Conservation (phyloP, 768 basidiomycete species). For the Agrocybe pediades region DNA sequence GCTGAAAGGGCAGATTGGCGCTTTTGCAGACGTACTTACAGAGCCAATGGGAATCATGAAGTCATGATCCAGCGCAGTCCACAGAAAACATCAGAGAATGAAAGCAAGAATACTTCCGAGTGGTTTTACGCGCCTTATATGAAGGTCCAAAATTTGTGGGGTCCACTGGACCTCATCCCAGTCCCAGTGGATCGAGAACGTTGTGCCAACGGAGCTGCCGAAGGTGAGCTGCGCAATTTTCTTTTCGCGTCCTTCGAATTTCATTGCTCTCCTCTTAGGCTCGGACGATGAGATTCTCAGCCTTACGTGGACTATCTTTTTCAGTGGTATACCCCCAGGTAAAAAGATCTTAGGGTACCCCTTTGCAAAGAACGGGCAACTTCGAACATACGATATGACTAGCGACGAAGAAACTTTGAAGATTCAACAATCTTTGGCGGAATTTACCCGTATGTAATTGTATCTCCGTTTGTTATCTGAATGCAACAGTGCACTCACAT, state of each 20-base stretch:
- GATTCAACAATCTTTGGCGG: conserved; percentile 20
- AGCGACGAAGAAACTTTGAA: conserved; percentile 17
- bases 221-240: not conserved
- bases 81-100: conserved; percentile 9
- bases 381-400: conserved; percentile 13
- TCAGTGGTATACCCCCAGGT: conserved; percentile 23
- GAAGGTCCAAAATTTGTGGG: conserved; percentile 18
- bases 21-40: conserved; percentile 26
- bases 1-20: conserved; percentile 15
- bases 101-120: conserved; percentile 11
- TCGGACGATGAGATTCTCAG: conserved; percentile 20
- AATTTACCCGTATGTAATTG: conserved; percentile 27
- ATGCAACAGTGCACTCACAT: too few relatives aligned
- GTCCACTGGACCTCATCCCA: conserved; percentile 34
- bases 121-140: conserved; percentile 36
- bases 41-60: conserved; percentile 29
- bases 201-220: conserved; percentile 8
- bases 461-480: too few relatives aligned
- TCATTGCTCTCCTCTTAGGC: not conserved
- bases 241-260: too few relatives aligned
- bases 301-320: conserved; percentile 34
- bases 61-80: conserved; percentile 27
- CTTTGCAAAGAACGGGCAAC: conserved; percentile 6
- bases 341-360: too few relatives aligned
- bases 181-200: conserved; percentile 33